Evolutionary conservation across 768 basidiomycete species (phyloP).

Genomic region (Krasilnikovozyma curviuscula): DNA sequence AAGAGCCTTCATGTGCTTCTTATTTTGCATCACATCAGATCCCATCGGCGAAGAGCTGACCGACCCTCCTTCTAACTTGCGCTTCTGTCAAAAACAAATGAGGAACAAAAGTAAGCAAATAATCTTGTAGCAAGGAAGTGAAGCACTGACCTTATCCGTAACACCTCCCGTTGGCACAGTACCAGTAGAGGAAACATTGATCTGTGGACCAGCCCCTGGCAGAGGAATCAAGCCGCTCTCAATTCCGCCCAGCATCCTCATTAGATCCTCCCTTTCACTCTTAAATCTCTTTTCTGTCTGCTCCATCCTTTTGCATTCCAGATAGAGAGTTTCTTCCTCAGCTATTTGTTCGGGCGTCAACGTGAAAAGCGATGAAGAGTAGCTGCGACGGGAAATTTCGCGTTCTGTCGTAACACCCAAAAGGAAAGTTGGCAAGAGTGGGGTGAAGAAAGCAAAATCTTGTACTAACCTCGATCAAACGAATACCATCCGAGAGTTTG

Average conservation of each 20-base stretch:
- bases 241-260: constrained; percentile 42
- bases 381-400: constrained; percentile 70
- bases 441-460: background rate
- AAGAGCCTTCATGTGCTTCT: constrained; percentile 36
- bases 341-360: constrained; percentile 76
- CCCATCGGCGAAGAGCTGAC: too few species aligned
- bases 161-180: constrained; percentile 1
- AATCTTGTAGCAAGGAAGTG: too few species aligned
- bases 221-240: constrained; percentile 17
- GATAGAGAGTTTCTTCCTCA: constrained; percentile 84
- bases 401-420: constrained; percentile 37
- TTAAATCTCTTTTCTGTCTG: constrained; percentile 77
- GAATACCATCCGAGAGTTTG: constrained; percentile 49
- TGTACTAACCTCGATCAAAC: constrained; percentile 63
- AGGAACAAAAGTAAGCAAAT: too few species aligned
- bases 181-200: constrained; percentile 1
- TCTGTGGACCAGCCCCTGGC: constrained; percentile 14
- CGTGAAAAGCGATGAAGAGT: constrained; percentile 65
- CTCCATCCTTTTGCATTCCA: constrained; percentile 86
- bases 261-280: constrained; percentile 67
- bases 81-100: too few species aligned
- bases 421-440: background rate
- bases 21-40: background rate
- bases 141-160: background rate
- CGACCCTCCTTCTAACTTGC: too few species aligned